Conservation (phyloP, 2,329 filamentous ascomycete genomes). For the Coniochaeta prunicola region DNA sequence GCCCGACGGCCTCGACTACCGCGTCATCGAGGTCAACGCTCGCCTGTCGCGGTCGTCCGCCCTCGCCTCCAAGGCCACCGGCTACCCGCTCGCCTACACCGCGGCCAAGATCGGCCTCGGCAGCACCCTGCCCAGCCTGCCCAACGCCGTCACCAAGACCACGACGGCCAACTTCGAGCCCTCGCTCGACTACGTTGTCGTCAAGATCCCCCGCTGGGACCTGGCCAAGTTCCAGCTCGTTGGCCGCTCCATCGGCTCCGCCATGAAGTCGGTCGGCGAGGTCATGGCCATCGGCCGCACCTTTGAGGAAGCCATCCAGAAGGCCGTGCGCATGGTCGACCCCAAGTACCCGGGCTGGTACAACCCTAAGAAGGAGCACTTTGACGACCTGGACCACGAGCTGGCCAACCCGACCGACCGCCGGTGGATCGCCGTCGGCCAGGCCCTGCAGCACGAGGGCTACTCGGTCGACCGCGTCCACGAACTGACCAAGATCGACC, state of each 20-base stretch:
- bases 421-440: constrained; percentile 93
- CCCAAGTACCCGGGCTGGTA: constrained; percentile 72
- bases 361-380: constrained; percentile 78
- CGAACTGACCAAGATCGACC: constrained; percentile 96
- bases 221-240: constrained; percentile 98
- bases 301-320: constrained; percentile 98
- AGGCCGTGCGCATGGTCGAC: constrained; percentile 95
- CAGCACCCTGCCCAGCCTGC: constrained; percentile 88
- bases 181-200: constrained; percentile 94
- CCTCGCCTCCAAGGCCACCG: constrained; percentile 94
- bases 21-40: constrained; percentile 98
- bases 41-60: constrained; percentile 96
- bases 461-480: constrained; percentile 90
- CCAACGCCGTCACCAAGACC: constrained; percentile 96
- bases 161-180: constrained; percentile 99
- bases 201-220: constrained; percentile 98
- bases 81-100: constrained; percentile 94
- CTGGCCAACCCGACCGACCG: constrained; percentile 91
- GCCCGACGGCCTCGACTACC: constrained; percentile 93
- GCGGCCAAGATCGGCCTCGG: constrained; percentile 97
- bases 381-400: constrained; percentile 85
- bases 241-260: constrained; percentile 91
- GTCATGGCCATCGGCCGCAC: constrained; percentile 99
- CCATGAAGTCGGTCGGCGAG: constrained; percentile 99
- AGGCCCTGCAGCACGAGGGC: constrained; percentile 95